phyloP scores from a whole-genome alignment of 108 stramenopile species.

The Chaetoceros tenuissimus region DNA sequence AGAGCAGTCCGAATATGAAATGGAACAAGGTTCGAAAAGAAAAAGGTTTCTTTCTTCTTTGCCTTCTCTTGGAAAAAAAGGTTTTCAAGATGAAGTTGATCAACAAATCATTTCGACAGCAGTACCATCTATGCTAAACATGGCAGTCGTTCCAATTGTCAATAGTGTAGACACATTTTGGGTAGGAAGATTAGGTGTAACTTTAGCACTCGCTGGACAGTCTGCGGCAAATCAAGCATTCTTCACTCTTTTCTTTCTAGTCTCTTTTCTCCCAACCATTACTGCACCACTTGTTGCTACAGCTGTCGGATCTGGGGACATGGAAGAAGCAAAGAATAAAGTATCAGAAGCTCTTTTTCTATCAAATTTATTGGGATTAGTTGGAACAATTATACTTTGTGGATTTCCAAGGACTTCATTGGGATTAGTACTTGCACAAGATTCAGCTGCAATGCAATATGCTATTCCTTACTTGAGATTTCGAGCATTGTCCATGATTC shows the following conservation, averaged over 20 bases:
- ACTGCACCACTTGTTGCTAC: conserved; percentile 67
- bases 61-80: not conserved
- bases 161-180: conserved; percentile 78
- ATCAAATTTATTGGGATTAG: conserved; percentile 44
- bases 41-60: not conserved
- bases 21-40: too few relatives aligned
- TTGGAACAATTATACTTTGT: conserved; percentile 39
- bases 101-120: conserved; percentile 38
- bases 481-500: conserved; percentile 64
- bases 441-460: conserved; percentile 40
- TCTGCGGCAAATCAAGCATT: conserved; percentile 80
- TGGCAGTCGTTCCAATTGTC: conserved; percentile 67
- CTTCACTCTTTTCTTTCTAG: conserved; percentile 63
- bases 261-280: conserved; percentile 69
- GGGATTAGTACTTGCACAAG: conserved; percentile 34
- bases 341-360: conserved; percentile 71
- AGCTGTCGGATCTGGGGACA: conserved; percentile 48
- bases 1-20: too few relatives aligned
- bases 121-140: conserved; percentile 62
- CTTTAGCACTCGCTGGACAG: conserved; percentile 69
- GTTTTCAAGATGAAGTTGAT: conserved; percentile 27
- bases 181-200: conserved; percentile 59
- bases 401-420: conserved; percentile 36
- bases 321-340: conserved; percentile 36
- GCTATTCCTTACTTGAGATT: conserved; percentile 65